Evolutionary conservation across 2,329 filamentous ascomycete genomes (phyloP), one percentile per base, ranked within the genome.

Genomic region (Colletotrichum higginsianum): DNA sequence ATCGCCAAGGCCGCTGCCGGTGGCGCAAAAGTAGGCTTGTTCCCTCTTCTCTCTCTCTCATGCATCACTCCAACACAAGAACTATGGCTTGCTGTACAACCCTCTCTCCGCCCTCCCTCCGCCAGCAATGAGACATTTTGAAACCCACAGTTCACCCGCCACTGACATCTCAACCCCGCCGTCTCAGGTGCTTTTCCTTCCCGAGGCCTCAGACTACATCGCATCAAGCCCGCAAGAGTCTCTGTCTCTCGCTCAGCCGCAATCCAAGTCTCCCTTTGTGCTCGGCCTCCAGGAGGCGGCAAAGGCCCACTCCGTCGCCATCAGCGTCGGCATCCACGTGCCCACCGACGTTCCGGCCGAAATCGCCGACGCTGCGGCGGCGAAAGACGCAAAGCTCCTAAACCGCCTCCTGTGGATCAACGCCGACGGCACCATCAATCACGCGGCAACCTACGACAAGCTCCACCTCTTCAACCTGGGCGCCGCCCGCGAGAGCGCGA

Each of bases 131-230:
- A 61, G 46, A 42, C 46, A 13, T 4, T n/a, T 3, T 16, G 16
- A 38, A 13, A 18, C 38, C 40, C 26, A 35, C 8, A 58, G 42
- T 1, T 21, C 9, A 26, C n/a, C 12, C 56, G 60, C 38, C 9
- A 21, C 60, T 61, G n/a, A 61, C 60, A 21, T 35, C 30, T 35
- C 30, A 35, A 35, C 30, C 30, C 30, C 47, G 40, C 60, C 66
- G 55, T 42, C 61, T 60, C 73, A 93, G 89, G 90, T 93, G 21
- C 88, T 98, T 61, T 98, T 98, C 84, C 91, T 98, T 64, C 96
- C 96, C 15, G 96, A 98, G 87, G 96, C 96, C 30, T 90, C 90
- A 67, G 95, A 98, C 84, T 98, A 98, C 85, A 95, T 98, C 77
- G 92, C 90, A 23, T 85, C 88, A 2, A 91, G 90, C 0, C 86